Evolutionary conservation across 192 early-diverging fungal species (phyloP).

Genomic region (Lobosporangium transversale): DNA sequence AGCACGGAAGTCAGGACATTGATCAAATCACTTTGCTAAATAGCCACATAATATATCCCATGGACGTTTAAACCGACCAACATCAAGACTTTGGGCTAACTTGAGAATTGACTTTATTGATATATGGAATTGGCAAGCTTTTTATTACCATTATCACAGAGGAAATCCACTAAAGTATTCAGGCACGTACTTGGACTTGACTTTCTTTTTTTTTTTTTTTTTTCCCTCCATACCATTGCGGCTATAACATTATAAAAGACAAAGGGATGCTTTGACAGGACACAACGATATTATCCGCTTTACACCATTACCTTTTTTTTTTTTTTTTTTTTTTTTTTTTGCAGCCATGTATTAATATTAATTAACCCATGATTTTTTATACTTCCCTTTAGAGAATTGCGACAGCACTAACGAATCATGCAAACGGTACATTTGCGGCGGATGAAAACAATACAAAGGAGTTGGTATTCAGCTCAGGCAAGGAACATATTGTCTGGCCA

Average conservation of each 20-base stretch:
- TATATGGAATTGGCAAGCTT: too few relatives aligned
- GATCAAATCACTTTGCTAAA: too few relatives aligned
- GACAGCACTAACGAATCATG: constrained; percentile 19
- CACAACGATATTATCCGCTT: too few relatives aligned
- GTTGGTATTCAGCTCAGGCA: neutral
- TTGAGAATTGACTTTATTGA: too few relatives aligned
- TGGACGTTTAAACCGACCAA: too few relatives aligned
- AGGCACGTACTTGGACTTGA: too few relatives aligned
- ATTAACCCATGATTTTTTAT: too few relatives aligned
- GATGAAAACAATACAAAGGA: neutral
- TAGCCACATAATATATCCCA: too few relatives aligned
- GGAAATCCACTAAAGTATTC: too few relatives aligned
- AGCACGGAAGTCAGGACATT: too few relatives aligned
- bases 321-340: neutral
- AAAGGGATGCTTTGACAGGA: neutral
- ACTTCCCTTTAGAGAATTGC: constrained; percentile 29
- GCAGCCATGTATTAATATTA: neutral
- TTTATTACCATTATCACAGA: too few relatives aligned
- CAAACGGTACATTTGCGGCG: neutral
- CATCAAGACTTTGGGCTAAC: too few relatives aligned
- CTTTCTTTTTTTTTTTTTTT: neutral
- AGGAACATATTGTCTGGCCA: constrained; percentile 12
- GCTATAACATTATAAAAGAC: neutral
- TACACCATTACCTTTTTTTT: neutral
- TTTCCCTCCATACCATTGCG: neutral